phyloP scores from a whole-genome alignment of 139 green algal species.

The Pleodorina starrii region DNA sequence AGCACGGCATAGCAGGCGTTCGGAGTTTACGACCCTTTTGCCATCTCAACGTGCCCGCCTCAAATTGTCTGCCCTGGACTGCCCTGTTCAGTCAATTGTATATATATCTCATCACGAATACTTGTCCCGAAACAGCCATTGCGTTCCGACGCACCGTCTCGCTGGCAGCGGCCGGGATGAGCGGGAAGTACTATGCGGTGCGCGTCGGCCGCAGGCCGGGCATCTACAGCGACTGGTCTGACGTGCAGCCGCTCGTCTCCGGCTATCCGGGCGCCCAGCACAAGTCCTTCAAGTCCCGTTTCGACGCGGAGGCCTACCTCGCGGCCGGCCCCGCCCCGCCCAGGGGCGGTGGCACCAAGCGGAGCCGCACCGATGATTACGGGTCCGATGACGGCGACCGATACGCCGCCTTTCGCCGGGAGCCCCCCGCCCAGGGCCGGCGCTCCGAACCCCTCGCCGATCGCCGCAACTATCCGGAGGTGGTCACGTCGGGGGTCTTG shows the following conservation, averaged over 20 bases:
- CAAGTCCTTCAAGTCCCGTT: conserved; percentile 33
- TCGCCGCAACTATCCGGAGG: not conserved
- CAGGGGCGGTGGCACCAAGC: not conserved
- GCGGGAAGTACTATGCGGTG: conserved; percentile 26
- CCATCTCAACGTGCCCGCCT: too few species aligned
- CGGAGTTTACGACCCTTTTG: too few species aligned
- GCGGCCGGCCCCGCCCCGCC: not conserved
- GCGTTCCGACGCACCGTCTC: not conserved
- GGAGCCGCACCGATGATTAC: not conserved
- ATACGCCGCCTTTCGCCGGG: not conserved
- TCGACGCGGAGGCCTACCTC: not conserved
- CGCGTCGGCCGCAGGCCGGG: not conserved
- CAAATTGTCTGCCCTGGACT: too few species aligned
- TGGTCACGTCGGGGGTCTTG: not conserved
- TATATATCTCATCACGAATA: too few species aligned
- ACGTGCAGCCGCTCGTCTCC: not conserved
- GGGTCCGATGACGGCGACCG: not conserved
- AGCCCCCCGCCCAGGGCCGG: not conserved
- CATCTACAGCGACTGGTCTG: conserved; percentile 15
- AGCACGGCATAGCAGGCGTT: too few species aligned
- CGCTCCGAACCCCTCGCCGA: not conserved
- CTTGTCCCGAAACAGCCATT: not conserved
- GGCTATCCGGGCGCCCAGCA: conserved; percentile 25
- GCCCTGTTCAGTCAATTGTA: too few species aligned
- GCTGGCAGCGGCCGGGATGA: not conserved